Evolutionary conservation across 768 basidiomycete genomes (phyloP).

Genomic region (Naganishia antarctica): DNA sequence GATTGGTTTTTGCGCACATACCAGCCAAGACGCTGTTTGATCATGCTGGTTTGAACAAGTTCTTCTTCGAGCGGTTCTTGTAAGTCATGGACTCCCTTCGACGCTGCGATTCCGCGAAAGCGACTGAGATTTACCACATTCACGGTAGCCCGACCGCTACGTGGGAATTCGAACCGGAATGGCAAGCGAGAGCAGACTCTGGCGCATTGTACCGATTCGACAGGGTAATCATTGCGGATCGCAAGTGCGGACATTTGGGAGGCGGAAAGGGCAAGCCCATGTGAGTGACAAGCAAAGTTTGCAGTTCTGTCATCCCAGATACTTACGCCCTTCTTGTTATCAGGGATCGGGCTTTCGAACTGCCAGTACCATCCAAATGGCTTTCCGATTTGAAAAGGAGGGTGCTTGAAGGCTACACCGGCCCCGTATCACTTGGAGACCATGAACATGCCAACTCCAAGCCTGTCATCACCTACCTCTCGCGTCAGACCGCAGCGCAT

Average conservation of each 20-base stretch:
- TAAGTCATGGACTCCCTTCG: constrained; percentile 27
- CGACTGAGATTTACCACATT: too few species aligned
- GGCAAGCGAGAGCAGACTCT: constrained; percentile 30
- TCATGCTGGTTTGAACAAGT: constrained; percentile 35
- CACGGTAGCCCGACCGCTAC: constrained; percentile 30
- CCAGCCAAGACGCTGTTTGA: constrained; percentile 27
- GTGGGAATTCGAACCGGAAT: constrained; percentile 29
- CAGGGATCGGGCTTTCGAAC: constrained; percentile 37
- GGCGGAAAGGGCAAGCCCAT: constrained; percentile 15
- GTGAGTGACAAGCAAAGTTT: neutral
- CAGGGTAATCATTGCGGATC: constrained; percentile 32
- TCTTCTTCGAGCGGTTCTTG: constrained; percentile 37
- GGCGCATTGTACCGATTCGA: constrained; percentile 29
- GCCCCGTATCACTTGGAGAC: constrained; percentile 26
- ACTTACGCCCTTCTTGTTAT: constrained; percentile 30
- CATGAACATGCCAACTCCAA: neutral
- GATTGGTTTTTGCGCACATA: constrained; percentile 13
- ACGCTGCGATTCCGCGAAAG: too few species aligned
- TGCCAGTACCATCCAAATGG: constrained; percentile 34
- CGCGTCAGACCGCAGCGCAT: constrained; percentile 30
- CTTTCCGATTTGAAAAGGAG: constrained; percentile 32
- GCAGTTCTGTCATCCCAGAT: constrained; percentile 23
- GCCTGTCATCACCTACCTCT: constrained; percentile 37
- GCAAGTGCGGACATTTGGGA: constrained; percentile 34
- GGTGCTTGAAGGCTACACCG: constrained; percentile 32